A percentile compares a stretch with the other conserved stretches of the same genome.
These are phyloP conservation scores for Lachnellula occidentalis DNA, from an alignment of 2,329 filamentous ascomycete species.

Conservation along the genomic window DNA sequence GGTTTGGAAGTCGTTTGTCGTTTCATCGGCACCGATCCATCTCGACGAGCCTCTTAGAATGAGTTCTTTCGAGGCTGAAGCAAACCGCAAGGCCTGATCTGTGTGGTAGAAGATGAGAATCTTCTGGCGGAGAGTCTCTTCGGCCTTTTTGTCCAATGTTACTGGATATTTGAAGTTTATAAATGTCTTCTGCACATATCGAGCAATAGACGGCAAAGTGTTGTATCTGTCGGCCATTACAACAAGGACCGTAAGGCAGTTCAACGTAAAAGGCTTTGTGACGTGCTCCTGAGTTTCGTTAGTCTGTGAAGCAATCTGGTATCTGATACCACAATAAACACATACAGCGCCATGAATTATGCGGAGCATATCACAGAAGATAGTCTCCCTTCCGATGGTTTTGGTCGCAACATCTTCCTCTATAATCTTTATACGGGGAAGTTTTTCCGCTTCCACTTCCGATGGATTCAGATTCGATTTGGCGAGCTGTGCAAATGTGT, in stretches of 20 bases:
- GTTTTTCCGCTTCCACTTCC: slow-evolving; percentile 42
- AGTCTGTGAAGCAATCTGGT: not conserved
- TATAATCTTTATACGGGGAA: slow-evolving; percentile 60
- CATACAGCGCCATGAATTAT: slow-evolving; percentile 55
- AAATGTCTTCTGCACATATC: slow-evolving; percentile 44
- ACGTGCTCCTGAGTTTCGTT: slow-evolving; percentile 17
- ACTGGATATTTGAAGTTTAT: slow-evolving; percentile 50
- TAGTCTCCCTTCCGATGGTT: slow-evolving; percentile 51
- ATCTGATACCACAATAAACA: not conserved
- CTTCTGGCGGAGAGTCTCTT: slow-evolving; percentile 65
- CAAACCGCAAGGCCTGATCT: slow-evolving; percentile 55
- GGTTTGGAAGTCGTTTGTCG: slow-evolving; percentile 32
- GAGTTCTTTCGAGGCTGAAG: slow-evolving; percentile 57
- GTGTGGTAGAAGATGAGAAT: slow-evolving; percentile 61
- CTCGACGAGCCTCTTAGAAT: slow-evolving; percentile 58
- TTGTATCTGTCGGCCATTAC: slow-evolving; percentile 71
- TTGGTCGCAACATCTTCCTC: slow-evolving; percentile 65
- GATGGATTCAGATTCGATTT: slow-evolving; percentile 40
- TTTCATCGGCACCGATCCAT: slow-evolving; percentile 28
- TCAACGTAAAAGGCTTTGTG: slow-evolving; percentile 44
- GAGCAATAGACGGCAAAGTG: slow-evolving; percentile 50
- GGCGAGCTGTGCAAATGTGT: slow-evolving; percentile 45
- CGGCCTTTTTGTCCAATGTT: slow-evolving; percentile 43
- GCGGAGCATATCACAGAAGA: slow-evolving; percentile 62
- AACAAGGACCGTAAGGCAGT: slow-evolving; percentile 60